Conservation (phyloP, 805 yeast species). For the Ogataea glucozyma region DNA sequence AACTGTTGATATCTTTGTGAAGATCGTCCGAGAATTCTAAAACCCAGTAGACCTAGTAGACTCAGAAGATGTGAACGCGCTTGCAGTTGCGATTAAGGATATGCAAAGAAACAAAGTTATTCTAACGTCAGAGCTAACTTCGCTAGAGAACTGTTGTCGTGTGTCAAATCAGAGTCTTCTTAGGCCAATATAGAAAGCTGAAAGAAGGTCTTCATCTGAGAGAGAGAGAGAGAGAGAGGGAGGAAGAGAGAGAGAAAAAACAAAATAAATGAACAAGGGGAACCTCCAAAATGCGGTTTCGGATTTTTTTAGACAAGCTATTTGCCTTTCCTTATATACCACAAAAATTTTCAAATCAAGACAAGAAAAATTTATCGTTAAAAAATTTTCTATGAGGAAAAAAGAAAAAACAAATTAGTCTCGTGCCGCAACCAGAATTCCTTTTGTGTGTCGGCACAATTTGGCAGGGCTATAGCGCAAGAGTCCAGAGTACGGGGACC, state of each 20-base stretch:
- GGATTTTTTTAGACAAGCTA: conserved; percentile 2
- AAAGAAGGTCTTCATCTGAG: conserved; percentile 39
- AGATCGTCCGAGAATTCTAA: neutral
- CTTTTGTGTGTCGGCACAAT: too few species aligned
- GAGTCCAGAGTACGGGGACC: too few species aligned
- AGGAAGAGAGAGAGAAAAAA: conserved; percentile 30
- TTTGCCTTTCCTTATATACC: conserved; percentile 1
- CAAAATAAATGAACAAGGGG: conserved; percentile 13
- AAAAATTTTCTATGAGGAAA: conserved; percentile 1
- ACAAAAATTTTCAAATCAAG: neutral
- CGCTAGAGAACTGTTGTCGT: conserved; percentile 8
- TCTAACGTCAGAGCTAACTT: conserved; percentile 5
- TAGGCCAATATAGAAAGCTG: conserved; percentile 18
- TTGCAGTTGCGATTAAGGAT: conserved; percentile 1
- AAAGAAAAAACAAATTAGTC: conserved; percentile 2
- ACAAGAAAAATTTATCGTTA: neutral
- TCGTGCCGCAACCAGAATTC: conserved; percentile 1
- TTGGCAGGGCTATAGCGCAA: too few species aligned
- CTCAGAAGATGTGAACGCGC: neutral
- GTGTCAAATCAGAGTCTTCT: conserved; percentile 14
- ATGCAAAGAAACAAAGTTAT: conserved; percentile 1
- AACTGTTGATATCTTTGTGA: neutral
- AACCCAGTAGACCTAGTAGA: conserved; percentile 4
- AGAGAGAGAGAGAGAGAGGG: conserved; percentile 42
- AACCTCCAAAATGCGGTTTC: conserved; percentile 3